Evolutionary conservation across 106 monocot species (phyloP), one percentile per base, ranked within the genome.

Genomic region (Cymbidium sinense): DNA sequence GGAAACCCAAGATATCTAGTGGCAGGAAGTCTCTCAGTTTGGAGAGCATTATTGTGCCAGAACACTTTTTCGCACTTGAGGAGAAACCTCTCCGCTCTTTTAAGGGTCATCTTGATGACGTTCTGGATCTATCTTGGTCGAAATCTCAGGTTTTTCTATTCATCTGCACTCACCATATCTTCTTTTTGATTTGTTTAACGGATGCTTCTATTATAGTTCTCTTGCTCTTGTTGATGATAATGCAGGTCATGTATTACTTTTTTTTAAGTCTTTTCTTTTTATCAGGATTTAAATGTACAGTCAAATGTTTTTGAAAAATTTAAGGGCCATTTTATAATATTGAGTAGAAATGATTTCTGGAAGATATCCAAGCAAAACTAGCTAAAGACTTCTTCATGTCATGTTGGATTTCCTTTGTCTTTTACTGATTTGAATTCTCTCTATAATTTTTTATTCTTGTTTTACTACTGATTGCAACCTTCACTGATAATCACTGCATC

Each of bases 61-160:
- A 93, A 23, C 64, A 84, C 47, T 79, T 89, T 31, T 89, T 93
- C 79, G 82, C 78, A 0, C 80, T 96, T 39, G 79, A 70, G 25
- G 91, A 93, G 50, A 96, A 86, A 55, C 91, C 96, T 7, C 33
- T 89, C 15, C 82, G 85, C 76, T 86, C 96, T 28, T 91, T 96
- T 74, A 70, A 50, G 31, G 96, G 96, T 10, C 96, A 96, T 65
- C 61, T 21, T 10, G 81, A 84, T 74, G 93, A 93, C 77, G 89
- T 96, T 8, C 91, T 96, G 20, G 93, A 93, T 78, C 89, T 96
- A 34, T 96, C 91, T 44, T 96, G 96, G 96, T 96, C 96, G 25
- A 93, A 89, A 84, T 91, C 93, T 31, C 84, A 91, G 96, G 96
- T 96, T 67, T 0, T 7, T 62, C 61, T 62, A 47, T 13, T 47